These are phyloP conservation scores for Pseudonitzschia multiseries DNA, from an alignment of 108 stramenopile genomes.

Conservation along the genomic window DNA sequence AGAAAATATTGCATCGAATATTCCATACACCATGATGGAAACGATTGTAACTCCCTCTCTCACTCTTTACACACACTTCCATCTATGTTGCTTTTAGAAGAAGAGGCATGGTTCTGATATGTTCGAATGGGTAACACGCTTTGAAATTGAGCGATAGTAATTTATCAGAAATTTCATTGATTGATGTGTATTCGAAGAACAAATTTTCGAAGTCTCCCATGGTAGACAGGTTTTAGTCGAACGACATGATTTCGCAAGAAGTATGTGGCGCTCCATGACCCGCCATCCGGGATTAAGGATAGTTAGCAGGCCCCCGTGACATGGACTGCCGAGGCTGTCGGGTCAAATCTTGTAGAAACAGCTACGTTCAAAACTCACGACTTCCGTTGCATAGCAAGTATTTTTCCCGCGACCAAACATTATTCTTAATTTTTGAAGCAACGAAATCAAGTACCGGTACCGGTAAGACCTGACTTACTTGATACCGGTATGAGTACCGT, in stretches of 20 bases:
- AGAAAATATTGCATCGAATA: not conserved
- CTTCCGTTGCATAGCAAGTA: not conserved
- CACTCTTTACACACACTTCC: too few species aligned
- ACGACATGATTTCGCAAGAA: not conserved
- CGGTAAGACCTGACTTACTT: too few species aligned
- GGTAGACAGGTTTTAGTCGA: too few species aligned
- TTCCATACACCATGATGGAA: constrained; percentile 1
- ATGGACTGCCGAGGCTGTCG: not conserved
- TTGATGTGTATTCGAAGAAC: too few species aligned
- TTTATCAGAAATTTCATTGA: too few species aligned
- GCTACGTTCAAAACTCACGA: not conserved
- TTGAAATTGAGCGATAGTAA: too few species aligned
- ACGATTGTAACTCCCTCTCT: not conserved
- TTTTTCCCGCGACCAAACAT: not conserved
- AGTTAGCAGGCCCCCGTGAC: constrained; percentile 3
- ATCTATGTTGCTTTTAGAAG: too few species aligned
- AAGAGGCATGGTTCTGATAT: too few species aligned
- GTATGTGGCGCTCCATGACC: constrained; percentile 4
- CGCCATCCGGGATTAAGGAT: constrained; percentile 10
- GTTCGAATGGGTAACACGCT: too few species aligned
- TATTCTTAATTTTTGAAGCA: not conserved
- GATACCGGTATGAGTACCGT: too few species aligned
- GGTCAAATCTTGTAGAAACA: not conserved
- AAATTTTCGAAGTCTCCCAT: too few species aligned
- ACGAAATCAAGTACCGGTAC: too few species aligned